Percentiles rank a stretch among this genome's conserved stretches.
phyloP scores from a whole-genome alignment of 1,139 yeast species.

The Lipomyces yarrowii region DNA sequence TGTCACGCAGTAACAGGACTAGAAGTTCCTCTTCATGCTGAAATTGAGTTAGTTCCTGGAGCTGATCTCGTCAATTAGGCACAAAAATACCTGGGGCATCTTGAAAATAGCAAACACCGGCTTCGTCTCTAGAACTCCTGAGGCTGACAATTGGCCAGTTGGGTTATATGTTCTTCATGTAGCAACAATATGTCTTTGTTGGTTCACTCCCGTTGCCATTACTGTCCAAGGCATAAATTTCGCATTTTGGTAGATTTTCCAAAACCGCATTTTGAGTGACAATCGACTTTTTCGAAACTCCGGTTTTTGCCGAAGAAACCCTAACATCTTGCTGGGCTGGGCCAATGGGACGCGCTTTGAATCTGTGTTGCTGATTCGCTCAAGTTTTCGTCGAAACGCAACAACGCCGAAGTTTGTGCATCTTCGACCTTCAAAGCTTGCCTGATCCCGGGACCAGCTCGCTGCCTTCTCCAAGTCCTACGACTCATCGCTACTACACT shows the following conservation, averaged over 20 bases:
- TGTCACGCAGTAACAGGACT: conserved; percentile 27
- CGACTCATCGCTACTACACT: not conserved
- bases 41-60: not conserved
- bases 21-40: conserved; percentile 26
- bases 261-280: not conserved
- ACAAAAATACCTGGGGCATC: conserved; percentile 19
- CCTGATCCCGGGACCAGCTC: conserved; percentile 5
- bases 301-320: not conserved
- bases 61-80: not conserved
- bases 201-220: not conserved
- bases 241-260: not conserved
- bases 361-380: conserved; percentile 12
- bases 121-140: not conserved
- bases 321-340: not conserved
- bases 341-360: conserved; percentile 18
- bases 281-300: not conserved
- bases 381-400: not conserved
- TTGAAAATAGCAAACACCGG: not conserved
- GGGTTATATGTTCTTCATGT: not conserved
- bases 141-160: not conserved
- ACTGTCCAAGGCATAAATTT: not conserved
- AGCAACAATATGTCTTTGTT: not conserved
- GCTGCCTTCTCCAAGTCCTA: not conserved
- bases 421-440: not conserved
- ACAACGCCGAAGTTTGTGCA: not conserved